Conservation (phyloP, 2,329 filamentous ascomycete species). For the Alternaria gaisen region DNA sequence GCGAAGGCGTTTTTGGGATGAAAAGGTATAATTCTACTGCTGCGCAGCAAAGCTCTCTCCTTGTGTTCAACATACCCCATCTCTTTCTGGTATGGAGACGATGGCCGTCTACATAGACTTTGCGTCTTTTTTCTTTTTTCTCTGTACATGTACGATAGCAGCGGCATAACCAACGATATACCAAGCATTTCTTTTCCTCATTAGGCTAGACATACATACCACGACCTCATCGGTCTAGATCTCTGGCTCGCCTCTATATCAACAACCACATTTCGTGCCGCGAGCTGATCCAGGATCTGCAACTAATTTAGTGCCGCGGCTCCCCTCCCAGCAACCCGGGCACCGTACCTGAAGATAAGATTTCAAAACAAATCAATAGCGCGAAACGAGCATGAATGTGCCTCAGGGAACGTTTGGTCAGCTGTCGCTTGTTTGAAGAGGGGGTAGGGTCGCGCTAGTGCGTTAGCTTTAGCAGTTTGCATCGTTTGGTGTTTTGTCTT, state of each 20-base stretch:
- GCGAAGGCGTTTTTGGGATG: conserved; percentile 3
- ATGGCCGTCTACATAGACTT: neutral
- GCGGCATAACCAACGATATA: neutral
- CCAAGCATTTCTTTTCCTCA: neutral
- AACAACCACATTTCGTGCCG: neutral
- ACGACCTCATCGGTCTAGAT: neutral
- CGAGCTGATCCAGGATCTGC: neutral
- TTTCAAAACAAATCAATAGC: conserved; percentile 11
- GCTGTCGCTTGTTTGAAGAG: conserved; percentile 5
- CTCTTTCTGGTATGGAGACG: neutral
- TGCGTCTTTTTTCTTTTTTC: neutral
- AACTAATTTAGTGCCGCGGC: neutral
- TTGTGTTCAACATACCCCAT: conserved; percentile 6
- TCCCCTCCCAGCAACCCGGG: conserved; percentile 4
- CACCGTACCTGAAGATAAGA: neutral
- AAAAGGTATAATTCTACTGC: conserved; percentile 4
- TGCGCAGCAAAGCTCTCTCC: conserved; percentile 6
- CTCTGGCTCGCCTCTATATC: neutral
- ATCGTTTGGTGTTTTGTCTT: neutral
- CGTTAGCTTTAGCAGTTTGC: neutral
- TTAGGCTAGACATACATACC: neutral
- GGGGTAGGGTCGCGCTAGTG: conserved; percentile 3
- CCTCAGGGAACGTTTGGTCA: conserved; percentile 1
- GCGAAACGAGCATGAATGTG: conserved; percentile 6
- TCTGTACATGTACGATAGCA: neutral